These are phyloP conservation scores for Rhodotorula sp. DNA, from an alignment of 1,284 basidiomycete genomes.

Conservation along the genomic window DNA sequence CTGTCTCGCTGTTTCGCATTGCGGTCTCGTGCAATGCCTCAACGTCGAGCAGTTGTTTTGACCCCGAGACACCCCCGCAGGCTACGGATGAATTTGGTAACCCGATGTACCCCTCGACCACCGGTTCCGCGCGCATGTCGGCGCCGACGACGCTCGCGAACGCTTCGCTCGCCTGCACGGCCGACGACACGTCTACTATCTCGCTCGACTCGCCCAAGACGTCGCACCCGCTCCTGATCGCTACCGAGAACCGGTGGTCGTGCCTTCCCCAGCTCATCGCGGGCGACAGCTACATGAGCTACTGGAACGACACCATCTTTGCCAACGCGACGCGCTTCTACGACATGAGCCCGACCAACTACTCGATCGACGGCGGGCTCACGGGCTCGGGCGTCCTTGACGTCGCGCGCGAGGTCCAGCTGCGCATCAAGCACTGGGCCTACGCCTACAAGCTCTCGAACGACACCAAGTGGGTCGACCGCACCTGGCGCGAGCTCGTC, in stretches of 20 bases:
- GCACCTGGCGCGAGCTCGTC: slow-evolving; percentile 75
- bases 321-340: slow-evolving; percentile 77
- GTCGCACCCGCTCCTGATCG: slow-evolving; percentile 87
- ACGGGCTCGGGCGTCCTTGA: slow-evolving; percentile 85
- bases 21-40: background rate
- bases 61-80: background rate
- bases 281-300: slow-evolving; percentile 76
- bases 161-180: slow-evolving; percentile 72
- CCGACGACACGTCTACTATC: slow-evolving; percentile 56
- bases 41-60: too few relatives aligned
- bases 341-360: slow-evolving; percentile 50
- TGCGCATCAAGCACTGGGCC: slow-evolving; percentile 85
- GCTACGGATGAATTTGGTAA: slow-evolving; percentile 41
- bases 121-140: slow-evolving; percentile 73
- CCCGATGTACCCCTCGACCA: slow-evolving; percentile 56
- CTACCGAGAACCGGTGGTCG: slow-evolving; percentile 87
- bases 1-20: background rate
- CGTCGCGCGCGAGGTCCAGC: slow-evolving; percentile 83
- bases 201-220: slow-evolving; percentile 61
- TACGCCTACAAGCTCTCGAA: slow-evolving; percentile 91
- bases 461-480: slow-evolving; percentile 81
- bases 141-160: slow-evolving; percentile 66
- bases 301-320: slow-evolving; percentile 92
- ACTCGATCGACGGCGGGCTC: slow-evolving; percentile 41
- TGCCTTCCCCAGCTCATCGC: slow-evolving; percentile 75